A percentile compares a stretch with the other conserved stretches of the same genome.
phyloP scores from a whole-genome alignment of 192 early-diverging fungal species.

The Podila minutissima region DNA sequence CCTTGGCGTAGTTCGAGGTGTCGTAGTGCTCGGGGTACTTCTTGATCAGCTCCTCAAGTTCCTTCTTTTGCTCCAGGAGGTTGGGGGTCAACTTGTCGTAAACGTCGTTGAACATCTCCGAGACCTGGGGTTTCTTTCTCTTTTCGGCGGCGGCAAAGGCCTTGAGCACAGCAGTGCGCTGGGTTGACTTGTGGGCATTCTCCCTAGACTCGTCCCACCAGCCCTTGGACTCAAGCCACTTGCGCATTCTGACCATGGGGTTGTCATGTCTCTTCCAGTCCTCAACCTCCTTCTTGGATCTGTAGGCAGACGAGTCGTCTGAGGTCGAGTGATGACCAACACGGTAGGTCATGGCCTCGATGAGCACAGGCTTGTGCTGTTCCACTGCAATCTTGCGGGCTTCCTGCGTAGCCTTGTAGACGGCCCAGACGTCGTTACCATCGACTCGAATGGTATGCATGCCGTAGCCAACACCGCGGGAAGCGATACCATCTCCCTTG shows the following conservation, averaged over 20 bases:
- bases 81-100: constrained; percentile 87
- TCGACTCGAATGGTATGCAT: constrained; percentile 98
- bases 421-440: constrained; percentile 98
- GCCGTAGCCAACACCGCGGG: constrained; percentile 95
- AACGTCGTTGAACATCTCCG: constrained; percentile 92
- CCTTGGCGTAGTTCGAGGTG: constrained; percentile 49
- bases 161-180: constrained; percentile 78
- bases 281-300: constrained; percentile 91
- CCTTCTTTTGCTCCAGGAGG: constrained; percentile 80
- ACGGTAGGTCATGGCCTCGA: constrained; percentile 99
- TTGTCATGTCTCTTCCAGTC: constrained; percentile 89
- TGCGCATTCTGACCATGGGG: constrained; percentile 89
- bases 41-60: constrained; percentile 79
- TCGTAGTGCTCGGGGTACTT: constrained; percentile 89
- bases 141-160: constrained; percentile 89
- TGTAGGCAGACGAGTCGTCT: constrained; percentile 96
- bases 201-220: constrained; percentile 86
- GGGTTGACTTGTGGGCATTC: constrained; percentile 69
- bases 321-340: constrained; percentile 98
- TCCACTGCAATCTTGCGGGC: constrained; percentile 86
- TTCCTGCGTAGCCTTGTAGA: constrained; percentile 91
- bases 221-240: constrained; percentile 85
- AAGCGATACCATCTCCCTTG: constrained; percentile 96
- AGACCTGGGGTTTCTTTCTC: constrained; percentile 86
- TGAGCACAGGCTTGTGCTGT: constrained; percentile 87